These are phyloP conservation scores for Fusarium sublunatum DNA, from an alignment of 2,329 filamentous ascomycete species.

Conservation along the genomic window DNA sequence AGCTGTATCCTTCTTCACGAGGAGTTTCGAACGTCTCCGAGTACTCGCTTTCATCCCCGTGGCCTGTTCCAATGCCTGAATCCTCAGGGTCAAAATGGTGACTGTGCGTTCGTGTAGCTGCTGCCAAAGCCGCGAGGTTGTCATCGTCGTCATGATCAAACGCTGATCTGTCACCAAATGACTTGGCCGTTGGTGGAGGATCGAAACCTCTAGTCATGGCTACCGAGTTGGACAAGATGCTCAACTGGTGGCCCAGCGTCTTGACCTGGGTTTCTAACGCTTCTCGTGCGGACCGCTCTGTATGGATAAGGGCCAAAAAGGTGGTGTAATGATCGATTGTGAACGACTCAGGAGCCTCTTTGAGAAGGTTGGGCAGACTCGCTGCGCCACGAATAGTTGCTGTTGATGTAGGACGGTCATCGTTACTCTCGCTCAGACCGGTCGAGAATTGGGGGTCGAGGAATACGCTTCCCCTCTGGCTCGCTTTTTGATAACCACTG, in stretches of 20 bases:
- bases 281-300: constrained; percentile 66
- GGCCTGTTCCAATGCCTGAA: constrained; percentile 51
- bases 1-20: constrained; percentile 57
- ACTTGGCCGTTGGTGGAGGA: constrained; percentile 52
- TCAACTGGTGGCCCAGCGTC: constrained; percentile 62
- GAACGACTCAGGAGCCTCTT: constrained; percentile 49
- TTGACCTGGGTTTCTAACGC: constrained; percentile 68
- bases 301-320: constrained; percentile 64
- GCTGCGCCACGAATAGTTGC: constrained; percentile 60
- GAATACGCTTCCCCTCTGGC: constrained; percentile 58
- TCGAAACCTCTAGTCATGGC: constrained; percentile 41
- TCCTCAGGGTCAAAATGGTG: constrained; percentile 49
- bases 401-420: constrained; percentile 56
- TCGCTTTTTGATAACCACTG: constrained; percentile 46
- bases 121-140: constrained; percentile 41
- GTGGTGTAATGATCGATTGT: constrained; percentile 61
- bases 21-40: constrained; percentile 66
- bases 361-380: constrained; percentile 57
- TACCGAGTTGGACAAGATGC: constrained; percentile 57
- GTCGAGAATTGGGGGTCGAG: constrained; percentile 46
- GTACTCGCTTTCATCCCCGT: constrained; percentile 56
- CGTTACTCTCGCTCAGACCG: constrained; percentile 5
- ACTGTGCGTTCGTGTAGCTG: constrained; percentile 28
- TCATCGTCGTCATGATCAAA: constrained; percentile 59
- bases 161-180: constrained; percentile 53